These are phyloP conservation scores for Galium porrigens DNA, from an alignment of 305 asterid species.

Conservation along the genomic window DNA sequence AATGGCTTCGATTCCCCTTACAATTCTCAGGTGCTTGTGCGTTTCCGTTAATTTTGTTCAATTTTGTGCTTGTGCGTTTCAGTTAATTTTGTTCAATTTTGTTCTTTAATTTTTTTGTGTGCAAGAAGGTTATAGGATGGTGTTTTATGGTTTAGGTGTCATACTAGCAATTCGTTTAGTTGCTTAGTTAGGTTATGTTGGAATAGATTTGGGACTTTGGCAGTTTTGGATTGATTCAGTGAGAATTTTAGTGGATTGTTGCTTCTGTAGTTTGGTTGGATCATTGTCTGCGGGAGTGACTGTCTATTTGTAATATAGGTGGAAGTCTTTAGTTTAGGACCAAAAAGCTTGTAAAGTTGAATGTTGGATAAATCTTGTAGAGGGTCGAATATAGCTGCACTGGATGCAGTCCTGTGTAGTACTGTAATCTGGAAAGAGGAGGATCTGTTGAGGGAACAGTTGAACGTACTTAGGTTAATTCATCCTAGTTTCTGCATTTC, in stretches of 20 bases:
- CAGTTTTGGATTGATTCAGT: not conserved
- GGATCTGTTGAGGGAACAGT: not conserved
- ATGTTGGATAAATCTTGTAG: not conserved
- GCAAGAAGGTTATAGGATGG: not conserved
- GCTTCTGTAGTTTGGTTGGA: not conserved
- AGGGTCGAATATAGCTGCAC: not conserved
- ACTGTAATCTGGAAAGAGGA: not conserved
- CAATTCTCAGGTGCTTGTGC: slow-evolving; percentile 34
- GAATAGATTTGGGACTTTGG: not conserved
- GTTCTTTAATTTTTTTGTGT: not conserved
- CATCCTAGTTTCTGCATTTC: not conserved
- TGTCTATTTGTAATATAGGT: not conserved
- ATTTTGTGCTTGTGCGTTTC: not conserved
- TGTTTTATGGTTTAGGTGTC: not conserved
- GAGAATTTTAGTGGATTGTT: not conserved
- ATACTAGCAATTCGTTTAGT: not conserved
- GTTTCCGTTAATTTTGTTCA: not conserved
- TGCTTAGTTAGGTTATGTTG: not conserved
- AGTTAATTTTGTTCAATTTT: not conserved
- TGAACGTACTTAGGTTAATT: not conserved
- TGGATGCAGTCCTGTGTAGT: not conserved
- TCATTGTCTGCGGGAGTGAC: not conserved
- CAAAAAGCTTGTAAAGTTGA: not conserved
- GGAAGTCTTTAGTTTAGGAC: not conserved
- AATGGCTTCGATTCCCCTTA: slow-evolving; percentile 55